phyloP scores from a whole-genome alignment of 2,329 filamentous ascomycete genomes.

The Aureobasidium sp. region DNA sequence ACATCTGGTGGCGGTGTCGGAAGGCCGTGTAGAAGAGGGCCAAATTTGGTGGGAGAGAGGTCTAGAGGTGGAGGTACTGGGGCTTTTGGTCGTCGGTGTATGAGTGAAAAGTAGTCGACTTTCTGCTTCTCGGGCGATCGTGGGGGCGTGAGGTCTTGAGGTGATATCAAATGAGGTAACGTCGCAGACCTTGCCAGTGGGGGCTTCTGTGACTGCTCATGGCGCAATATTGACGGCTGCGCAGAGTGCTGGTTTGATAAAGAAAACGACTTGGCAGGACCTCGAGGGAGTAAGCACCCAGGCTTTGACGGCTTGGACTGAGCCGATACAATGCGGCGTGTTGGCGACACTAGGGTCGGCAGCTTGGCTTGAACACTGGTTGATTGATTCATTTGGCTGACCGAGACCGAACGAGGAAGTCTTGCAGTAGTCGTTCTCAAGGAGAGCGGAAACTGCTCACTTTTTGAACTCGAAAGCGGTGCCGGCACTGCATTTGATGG shows the following conservation, averaged over 20 bases:
- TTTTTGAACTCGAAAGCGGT: neutral
- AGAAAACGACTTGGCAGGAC: neutral
- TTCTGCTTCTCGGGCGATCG: neutral
- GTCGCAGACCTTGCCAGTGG: neutral
- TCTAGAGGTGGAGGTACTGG: neutral
- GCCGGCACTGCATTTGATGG: neutral
- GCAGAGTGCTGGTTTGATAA: neutral
- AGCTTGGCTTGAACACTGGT: neutral
- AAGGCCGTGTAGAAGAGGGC: neutral
- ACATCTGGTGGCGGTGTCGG: neutral
- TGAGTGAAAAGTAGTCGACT: neutral
- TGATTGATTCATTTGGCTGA: neutral
- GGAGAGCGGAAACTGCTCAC: neutral
- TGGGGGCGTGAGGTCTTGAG: neutral
- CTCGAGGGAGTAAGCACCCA: neutral
- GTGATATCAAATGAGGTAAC: neutral
- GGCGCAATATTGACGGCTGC: neutral
- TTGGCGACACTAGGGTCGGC: neutral
- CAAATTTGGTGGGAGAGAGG: neutral
- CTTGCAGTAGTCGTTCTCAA: neutral
- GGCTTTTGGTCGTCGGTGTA: neutral
- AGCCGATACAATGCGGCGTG: neutral
- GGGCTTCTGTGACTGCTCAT: too few species aligned
- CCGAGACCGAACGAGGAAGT: neutral
- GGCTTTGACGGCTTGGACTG: neutral